Evolutionary conservation across 2,329 filamentous ascomycete genomes (phyloP), one percentile per base, ranked within the genome.

Genomic region (Lecanicillium sp.): DNA sequence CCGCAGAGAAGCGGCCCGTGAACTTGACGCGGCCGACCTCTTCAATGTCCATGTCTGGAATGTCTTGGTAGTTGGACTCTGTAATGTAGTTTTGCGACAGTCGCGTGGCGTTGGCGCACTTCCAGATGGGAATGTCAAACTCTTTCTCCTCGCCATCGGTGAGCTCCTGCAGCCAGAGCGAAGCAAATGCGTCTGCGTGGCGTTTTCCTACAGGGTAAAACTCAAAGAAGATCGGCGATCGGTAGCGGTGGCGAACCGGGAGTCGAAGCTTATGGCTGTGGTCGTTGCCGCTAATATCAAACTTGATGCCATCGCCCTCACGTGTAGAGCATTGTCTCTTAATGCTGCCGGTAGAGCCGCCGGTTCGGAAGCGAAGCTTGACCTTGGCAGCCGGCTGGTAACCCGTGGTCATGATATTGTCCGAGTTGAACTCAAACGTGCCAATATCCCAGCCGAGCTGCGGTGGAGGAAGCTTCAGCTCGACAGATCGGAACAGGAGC

Each of bases 371-470:
- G 50, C 77, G 79, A 31, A 97, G 66, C 60, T 87, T 90, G 13
- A 87, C 70, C 54, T 86, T 88, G 31, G 77, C 64, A 29, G 71
- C 60, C 5, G 78, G 74, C 2, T 69, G 65, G 51, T 83, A 88
- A 34, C 71, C 72, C 12, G 71, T 63, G 0, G 84, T 78, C 0
- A 73, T 72, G 33, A 97, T 79, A 13, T 69, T 72, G 35, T 87
- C 72, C 0, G 82, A 87, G 1, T 74, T 65, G 56, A 97, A 94
- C 54, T 95, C 84, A 54, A 97, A 95, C 0, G 90, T 95, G 27
- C 92, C 92, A 31, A 97, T 86, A 44, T 96, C 87, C 86, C 90
- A 97, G 9, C 90, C 88, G 4, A 96, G 74, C 60, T 95, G 84
- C 29, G 80, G 67, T 0, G 84, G 84, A n/a, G 89, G 89, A 2